Evolutionary conservation across 192 early-diverging fungal species (phyloP), one percentile per base, ranked within the genome.

Genomic region (Coemansia sp.): DNA sequence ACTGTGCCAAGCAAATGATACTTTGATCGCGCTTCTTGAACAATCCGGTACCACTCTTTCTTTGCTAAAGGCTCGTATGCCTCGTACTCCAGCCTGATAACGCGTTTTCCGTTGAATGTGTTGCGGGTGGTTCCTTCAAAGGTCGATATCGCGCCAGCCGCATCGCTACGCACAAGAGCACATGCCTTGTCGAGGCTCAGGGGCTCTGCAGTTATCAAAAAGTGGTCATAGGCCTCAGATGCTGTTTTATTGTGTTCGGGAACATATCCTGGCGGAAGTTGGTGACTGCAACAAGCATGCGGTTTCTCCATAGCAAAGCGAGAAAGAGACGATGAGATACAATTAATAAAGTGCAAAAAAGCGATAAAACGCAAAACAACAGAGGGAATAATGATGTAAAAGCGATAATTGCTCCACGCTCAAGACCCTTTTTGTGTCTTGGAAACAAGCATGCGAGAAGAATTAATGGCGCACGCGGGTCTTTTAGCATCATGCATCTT

Each of bases 121-220:
- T 92, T 80, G 11, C 95, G 84, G 0, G 95, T 97, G 0, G 94
- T 97, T 12, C 95, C 95, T 17, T 87, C 85, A 75, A 97, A 97
- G 0, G 90, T 91, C 1, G 91, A 87, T 51, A 95, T 91, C 1
- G 95, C 95, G n/a, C 95, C 95, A 7, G 92, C 92, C 3, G 73
- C 71, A 58, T 87, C 85, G 72, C 84, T 84, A 16, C 87, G 77
- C 4, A 93, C 92, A 7, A 85, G 70, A n/a, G 85, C 68, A 51
- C 87, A 77, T 48, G 90, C 84, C 11, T 71, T 56, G 65, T 89
- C 85, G 28, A 90, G 81, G 45, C 79, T 82, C 17, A 90, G 77
- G 20, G 69, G 71, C 34, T 90, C 90, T 5, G 72, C 1, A 0
- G 85, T 85, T 36, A 92, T 79, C 69, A 83, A 52, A 50, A 83